Evolutionary conservation across 1,284 basidiomycete species (phyloP), one percentile per base, ranked within the genome.

Genomic region (Anthracocystis panici-leucophaei): DNA sequence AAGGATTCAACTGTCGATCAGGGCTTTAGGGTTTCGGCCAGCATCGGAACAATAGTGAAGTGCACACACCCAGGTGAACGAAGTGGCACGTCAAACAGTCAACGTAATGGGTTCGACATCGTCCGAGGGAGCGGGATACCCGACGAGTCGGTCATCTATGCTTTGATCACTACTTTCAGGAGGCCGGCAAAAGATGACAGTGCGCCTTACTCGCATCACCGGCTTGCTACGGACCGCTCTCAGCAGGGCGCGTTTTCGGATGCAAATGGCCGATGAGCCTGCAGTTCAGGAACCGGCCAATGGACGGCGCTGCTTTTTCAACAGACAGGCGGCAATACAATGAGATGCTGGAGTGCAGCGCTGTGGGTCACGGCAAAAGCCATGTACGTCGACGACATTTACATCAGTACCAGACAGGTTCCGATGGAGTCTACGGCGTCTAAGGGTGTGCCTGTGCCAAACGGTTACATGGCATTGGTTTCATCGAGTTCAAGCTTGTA

Each of bases 381-480:
- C 41, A 45, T 56, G 54, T 56, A 57, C 45, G 55, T 48, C 55
- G 44, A 57, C 55, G 55, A 49, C 55, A 46, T 49, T 23, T 11
- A 31, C 46, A 31, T 18, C 27, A 48, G 35, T 38, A 38, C 35
- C 10, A 38, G 35, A 38, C 35, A 38, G 35, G 35, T 38, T 16
- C 14, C 35, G 35, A 16, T 38, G 35, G 35, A 38, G 14, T 38
- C 35, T 18, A 31, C 12, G 27, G 29, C 27, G 44, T 12, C 14
- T 14, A 11, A 16, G 12, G 23, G 44, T 9, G 2, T 18, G 8
- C 12, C 11, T 27, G 44, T 16, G 5, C 44, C 23, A 48, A 48
- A 48, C 25, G 16, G 12, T 25, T 5, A 48, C 16, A 16, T 31
- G 16, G 7, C 12, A 31, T 48, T 48, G 46, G 46, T n/a, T 12